These are phyloP conservation scores for Corymbia calophylla DNA, from an alignment of 441 rosid species.

Conservation along the genomic window DNA sequence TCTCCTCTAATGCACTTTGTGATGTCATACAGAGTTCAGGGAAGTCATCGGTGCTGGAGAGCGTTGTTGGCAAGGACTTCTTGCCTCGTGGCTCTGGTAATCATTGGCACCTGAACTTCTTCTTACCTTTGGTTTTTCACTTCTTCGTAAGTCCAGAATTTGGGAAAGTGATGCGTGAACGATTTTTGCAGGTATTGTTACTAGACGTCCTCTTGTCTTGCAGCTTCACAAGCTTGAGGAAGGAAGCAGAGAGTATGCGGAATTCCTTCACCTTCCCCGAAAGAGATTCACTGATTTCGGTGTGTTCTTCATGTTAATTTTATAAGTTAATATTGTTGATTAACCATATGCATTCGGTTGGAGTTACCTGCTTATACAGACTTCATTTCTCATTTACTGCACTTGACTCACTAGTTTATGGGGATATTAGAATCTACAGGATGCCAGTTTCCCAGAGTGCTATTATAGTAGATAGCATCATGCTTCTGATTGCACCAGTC, in stretches of 20 bases:
- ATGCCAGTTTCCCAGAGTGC: not conserved
- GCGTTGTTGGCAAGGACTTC: conserved; percentile 94
- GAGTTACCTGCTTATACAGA: not conserved
- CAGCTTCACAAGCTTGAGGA: conserved; percentile 94
- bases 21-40: conserved; percentile 71
- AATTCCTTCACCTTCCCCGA: conserved; percentile 88
- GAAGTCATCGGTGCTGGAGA: conserved; percentile 95
- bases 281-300: conserved; percentile 87
- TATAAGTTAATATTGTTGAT: not conserved
- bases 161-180: not conserved
- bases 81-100: conserved; percentile 99
- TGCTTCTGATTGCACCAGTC: not conserved
- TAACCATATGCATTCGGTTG: not conserved
- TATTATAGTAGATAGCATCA: not conserved
- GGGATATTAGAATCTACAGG: not conserved
- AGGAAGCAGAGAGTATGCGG: conserved; percentile 89
- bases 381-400: not conserved
- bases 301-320: conserved; percentile 10
- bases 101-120: not conserved
- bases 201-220: conserved; percentile 90
- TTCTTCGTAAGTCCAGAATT: not conserved
- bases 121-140: not conserved
- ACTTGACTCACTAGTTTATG: not conserved
- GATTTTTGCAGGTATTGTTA: conserved; percentile 72
- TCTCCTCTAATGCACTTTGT: not conserved